phyloP scores from a whole-genome alignment of 73 alveolate genomes.

The Paramecium primaurelia region DNA sequence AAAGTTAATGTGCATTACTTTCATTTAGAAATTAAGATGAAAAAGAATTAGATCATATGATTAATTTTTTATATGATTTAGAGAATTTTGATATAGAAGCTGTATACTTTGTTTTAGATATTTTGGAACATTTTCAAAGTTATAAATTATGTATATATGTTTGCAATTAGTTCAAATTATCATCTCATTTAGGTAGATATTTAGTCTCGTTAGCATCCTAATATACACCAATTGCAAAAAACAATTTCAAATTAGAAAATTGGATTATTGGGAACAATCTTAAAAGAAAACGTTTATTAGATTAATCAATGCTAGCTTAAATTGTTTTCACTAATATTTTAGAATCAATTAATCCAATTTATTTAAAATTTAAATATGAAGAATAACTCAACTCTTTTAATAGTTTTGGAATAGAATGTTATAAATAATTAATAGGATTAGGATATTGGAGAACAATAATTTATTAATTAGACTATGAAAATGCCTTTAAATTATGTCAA shows the following conservation, averaged over 20 bases:
- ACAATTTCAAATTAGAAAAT: conserved; percentile 34
- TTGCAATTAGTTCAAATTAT: conserved; percentile 82
- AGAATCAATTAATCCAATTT: conserved; percentile 76
- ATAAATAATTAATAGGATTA: conserved; percentile 32
- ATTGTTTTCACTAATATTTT: conserved; percentile 78
- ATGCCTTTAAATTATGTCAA: conserved; percentile 30
- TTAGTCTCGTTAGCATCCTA: conserved; percentile 69
- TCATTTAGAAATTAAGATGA: conserved; percentile 4
- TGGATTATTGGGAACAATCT: background rate
- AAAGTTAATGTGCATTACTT: conserved; percentile 67
- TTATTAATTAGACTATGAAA: conserved; percentile 5
- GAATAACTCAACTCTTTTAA: background rate
- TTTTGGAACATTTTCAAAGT: conserved; percentile 80
- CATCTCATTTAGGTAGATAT: conserved; percentile 77
- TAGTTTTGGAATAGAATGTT: conserved; percentile 52
- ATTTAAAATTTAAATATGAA: conserved; percentile 46
- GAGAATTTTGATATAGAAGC: conserved; percentile 77
- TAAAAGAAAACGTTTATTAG: conserved; percentile 56
- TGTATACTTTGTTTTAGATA: conserved; percentile 75
- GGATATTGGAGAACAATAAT: conserved; percentile 65
- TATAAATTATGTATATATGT: conserved; percentile 81
- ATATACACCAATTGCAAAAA: conserved; percentile 70
- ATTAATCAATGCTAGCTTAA: conserved; percentile 71
- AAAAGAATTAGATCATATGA: conserved; percentile 56
- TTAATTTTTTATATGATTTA: conserved; percentile 70